A percentile compares a stretch with the other conserved stretches of the same genome.
phyloP scores from a whole-genome alignment of 176 grass and related monocot species.

The Neostapfia colusana region DNA sequence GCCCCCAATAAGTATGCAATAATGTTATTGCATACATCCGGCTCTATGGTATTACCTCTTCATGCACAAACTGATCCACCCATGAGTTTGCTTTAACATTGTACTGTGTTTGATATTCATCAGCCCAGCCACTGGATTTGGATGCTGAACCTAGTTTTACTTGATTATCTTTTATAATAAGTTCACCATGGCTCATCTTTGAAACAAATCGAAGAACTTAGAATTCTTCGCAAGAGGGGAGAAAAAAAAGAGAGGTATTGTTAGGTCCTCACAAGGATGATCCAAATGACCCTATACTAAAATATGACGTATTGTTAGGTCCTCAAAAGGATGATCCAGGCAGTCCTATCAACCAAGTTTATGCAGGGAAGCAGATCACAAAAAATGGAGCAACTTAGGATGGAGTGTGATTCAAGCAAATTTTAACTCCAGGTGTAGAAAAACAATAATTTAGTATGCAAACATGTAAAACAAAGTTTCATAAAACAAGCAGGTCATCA shows the following conservation, averaged over 20 bases:
- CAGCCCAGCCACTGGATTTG: constrained; percentile 75
- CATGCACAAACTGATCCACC: constrained; percentile 81
- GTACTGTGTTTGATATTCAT: constrained; percentile 90
- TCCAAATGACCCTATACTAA: constrained; percentile 30
- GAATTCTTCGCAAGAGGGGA: constrained; percentile 67
- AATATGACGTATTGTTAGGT: constrained; percentile 41
- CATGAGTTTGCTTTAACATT: constrained; percentile 77
- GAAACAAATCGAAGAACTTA: constrained; percentile 98
- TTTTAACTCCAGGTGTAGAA: constrained; percentile 11
- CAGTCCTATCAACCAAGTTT: constrained; percentile 4
- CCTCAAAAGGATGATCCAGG: constrained; percentile 31
- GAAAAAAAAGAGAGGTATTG: constrained; percentile 12
- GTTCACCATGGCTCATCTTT: constrained; percentile 96
- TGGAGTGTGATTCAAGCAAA: constrained; percentile 29
- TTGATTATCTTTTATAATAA: constrained; percentile 98
- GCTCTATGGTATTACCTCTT: constrained; percentile 70
- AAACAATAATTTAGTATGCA: constrained; percentile 11
- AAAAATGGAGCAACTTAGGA: constrained; percentile 22
- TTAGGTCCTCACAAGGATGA: constrained; percentile 41
- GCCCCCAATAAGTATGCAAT: neutral
- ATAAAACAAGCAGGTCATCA: constrained; percentile 10
- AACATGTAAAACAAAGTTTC: constrained; percentile 28
- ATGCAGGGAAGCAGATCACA: neutral
- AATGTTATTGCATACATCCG: constrained; percentile 34
- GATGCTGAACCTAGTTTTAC: constrained; percentile 81